These are phyloP conservation scores for Monascus purpureus DNA, from an alignment of 495 filamentous ascomycete genomes.

Conservation along the genomic window DNA sequence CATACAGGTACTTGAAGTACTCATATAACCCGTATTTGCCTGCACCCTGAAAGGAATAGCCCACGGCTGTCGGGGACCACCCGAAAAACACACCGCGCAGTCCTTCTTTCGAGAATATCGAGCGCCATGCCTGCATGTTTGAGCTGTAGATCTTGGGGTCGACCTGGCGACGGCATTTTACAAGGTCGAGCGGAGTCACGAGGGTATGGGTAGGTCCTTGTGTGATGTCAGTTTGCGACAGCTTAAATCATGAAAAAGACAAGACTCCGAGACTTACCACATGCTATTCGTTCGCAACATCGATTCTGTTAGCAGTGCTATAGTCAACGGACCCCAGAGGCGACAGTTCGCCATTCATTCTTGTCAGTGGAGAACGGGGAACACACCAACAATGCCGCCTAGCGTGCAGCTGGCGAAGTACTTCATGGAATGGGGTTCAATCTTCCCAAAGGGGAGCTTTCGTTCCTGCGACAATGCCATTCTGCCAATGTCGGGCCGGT, in stretches of 20 bases:
- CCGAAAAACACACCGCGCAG: conserved; percentile 59
- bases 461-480: conserved; percentile 24
- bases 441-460: conserved; percentile 36
- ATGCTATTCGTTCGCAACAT: conserved; percentile 28
- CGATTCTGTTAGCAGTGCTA: not conserved
- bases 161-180: conserved; percentile 62
- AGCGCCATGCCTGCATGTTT: conserved; percentile 51
- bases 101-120: conserved; percentile 49
- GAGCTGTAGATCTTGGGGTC: conserved; percentile 56
- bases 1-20: conserved; percentile 60
- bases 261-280: conserved; percentile 33
- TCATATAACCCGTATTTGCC: conserved; percentile 71
- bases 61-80: conserved; percentile 56
- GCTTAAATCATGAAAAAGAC: not conserved
- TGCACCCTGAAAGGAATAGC: conserved; percentile 59
- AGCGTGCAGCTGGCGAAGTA: conserved; percentile 53
- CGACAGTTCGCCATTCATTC: no score
- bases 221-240: not conserved
- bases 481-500: no score
- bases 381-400: conserved; percentile 50
- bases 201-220: conserved; percentile 41
- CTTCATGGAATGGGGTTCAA: conserved; percentile 51
- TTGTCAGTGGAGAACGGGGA: conserved; percentile 1
- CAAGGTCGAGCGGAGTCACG: conserved; percentile 48
- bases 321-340: no score